phyloP scores from a whole-genome alignment of 1,139 yeast species.

The Scheffersomyces parashehatae region DNA sequence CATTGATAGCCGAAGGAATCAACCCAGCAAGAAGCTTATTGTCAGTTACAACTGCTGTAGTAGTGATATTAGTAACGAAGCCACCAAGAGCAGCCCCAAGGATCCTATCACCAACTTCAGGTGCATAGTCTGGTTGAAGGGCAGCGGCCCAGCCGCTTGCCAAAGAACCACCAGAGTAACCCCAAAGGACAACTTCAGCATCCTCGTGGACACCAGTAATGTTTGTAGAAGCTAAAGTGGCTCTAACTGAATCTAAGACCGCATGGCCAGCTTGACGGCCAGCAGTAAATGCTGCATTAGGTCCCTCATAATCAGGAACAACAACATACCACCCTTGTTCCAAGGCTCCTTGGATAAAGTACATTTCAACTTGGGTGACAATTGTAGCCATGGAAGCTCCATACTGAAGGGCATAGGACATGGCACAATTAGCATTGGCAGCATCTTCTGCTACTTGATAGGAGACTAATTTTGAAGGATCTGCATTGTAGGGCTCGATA shows the following conservation, averaged over 20 bases:
- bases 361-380: slow-evolving; percentile 23
- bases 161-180: slow-evolving; percentile 22
- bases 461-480: slow-evolving; percentile 27
- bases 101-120: slow-evolving; percentile 15
- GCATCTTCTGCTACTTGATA: slow-evolving; percentile 40
- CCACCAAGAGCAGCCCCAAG: slow-evolving; percentile 20
- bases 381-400: slow-evolving; percentile 22
- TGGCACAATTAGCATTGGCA: slow-evolving; percentile 28
- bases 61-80: slow-evolving; percentile 15
- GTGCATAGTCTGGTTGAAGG: slow-evolving; percentile 20
- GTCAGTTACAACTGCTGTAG: slow-evolving; percentile 25
- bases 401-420: slow-evolving; percentile 29
- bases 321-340: slow-evolving; percentile 21
- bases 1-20: slow-evolving; percentile 25
- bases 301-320: slow-evolving; percentile 28
- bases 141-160: slow-evolving; percentile 21
- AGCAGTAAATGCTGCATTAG: slow-evolving; percentile 26
- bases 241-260: slow-evolving; percentile 29
- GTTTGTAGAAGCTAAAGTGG: slow-evolving; percentile 10
- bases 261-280: slow-evolving; percentile 31
- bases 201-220: slow-evolving; percentile 13
- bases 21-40: slow-evolving; percentile 29
- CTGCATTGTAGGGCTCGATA: slow-evolving; percentile 31
- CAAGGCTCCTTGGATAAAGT: slow-evolving; percentile 17
- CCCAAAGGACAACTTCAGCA: slow-evolving; percentile 19